phyloP scores from a whole-genome alignment of 345 rosid genomes.

The Eucalyptus globulus region DNA sequence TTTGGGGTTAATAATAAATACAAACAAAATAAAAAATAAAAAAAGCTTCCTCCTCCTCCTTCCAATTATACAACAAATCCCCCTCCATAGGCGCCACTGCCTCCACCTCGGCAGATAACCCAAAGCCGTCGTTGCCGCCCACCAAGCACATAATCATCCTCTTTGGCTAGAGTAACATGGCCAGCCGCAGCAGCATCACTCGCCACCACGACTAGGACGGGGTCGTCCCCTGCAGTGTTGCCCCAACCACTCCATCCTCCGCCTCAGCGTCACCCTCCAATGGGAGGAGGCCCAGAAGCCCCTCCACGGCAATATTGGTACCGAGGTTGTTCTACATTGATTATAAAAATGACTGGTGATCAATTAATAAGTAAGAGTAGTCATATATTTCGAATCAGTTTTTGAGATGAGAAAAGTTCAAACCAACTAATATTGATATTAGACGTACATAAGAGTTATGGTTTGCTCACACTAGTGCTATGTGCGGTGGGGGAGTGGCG shows the following conservation, averaged over 20 bases:
- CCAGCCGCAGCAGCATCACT: constrained; percentile 63
- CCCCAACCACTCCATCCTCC: constrained; percentile 38
- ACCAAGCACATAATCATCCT: constrained; percentile 1
- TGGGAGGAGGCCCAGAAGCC: constrained; percentile 74
- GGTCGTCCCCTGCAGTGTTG: constrained; percentile 1
- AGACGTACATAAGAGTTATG: no score
- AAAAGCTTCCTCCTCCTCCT: no score
- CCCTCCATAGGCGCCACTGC: no score
- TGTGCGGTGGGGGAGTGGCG: no score
- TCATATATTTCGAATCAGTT: fast-evolving
- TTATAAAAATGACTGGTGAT: fast-evolving
- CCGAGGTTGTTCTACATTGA: fast-evolving
- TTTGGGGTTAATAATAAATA: no score
- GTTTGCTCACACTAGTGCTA: no score
- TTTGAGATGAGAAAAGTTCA: no score
- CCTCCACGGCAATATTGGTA: constrained; percentile 69
- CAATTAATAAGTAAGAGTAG: no score
- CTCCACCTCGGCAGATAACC: fast-evolving
- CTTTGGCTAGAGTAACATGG: constrained; percentile 92
- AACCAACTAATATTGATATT: fast-evolving
- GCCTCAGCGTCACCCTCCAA: constrained; percentile 20
- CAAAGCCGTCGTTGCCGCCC: no score
- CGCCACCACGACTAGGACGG: constrained; percentile 35
- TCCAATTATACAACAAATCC: no score
- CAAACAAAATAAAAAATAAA: no score